Evolutionary conservation across 306 rosid genomes (phyloP).

Genomic region (Quercus aquifolioides): DNA sequence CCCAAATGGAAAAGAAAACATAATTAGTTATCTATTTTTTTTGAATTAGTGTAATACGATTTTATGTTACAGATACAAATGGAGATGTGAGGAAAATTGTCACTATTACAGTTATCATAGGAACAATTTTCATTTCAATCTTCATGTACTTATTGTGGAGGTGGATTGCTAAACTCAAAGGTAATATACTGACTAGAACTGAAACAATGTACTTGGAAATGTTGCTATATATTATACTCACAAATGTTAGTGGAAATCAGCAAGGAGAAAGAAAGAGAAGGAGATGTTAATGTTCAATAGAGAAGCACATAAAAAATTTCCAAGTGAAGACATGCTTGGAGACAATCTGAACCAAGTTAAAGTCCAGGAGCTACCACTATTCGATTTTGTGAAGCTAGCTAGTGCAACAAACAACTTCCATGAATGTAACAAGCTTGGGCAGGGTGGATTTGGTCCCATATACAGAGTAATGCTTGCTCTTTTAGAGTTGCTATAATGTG

Average conservation of each 20-base stretch:
- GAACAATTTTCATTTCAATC: neutral
- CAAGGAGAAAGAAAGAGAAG: neutral
- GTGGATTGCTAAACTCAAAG: neutral
- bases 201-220: neutral
- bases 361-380: slow-evolving; percentile 26
- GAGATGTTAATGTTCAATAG: neutral
- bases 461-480: slow-evolving; percentile 17
- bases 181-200: neutral
- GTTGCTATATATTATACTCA: neutral
- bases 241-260: neutral
- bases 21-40: too few species aligned
- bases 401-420: too few species aligned
- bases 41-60: neutral
- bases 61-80: neutral
- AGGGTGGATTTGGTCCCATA: slow-evolving; percentile 31
- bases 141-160: slow-evolving; percentile 15
- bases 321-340: neutral
- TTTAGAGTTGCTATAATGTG: too few species aligned
- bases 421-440: slow-evolving; percentile 16
- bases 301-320: neutral
- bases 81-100: neutral
- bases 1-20: too few species aligned
- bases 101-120: neutral
- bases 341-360: neutral
- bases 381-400: slow-evolving; percentile 1